Percentiles rank a stretch among this genome's conserved stretches.
Evolutionary conservation across 2,329 filamentous ascomycete species (phyloP).

Genomic region (Colletotrichum spinosum): DNA sequence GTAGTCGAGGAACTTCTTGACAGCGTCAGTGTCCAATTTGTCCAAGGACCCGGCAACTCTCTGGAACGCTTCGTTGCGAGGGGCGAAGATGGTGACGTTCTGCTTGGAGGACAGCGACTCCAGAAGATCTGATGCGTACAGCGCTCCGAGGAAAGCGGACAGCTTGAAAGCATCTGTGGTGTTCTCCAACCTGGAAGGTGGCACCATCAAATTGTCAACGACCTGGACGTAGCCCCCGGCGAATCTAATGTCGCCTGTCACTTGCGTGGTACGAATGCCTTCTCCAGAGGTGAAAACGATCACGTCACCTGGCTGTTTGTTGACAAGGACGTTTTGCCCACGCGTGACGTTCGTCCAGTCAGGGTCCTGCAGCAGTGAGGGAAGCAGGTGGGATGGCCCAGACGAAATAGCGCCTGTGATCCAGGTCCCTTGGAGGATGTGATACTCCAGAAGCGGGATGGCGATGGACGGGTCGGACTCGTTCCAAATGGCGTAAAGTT

Average conservation of each 20-base stretch:
- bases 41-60: slow-evolving; percentile 56
- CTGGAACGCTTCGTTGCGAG: slow-evolving; percentile 63
- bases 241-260: slow-evolving; percentile 58
- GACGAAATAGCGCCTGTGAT: slow-evolving; percentile 49
- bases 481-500: slow-evolving; percentile 59
- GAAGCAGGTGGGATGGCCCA: slow-evolving; percentile 52
- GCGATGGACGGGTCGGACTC: slow-evolving; percentile 57
- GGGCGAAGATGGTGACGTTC: slow-evolving; percentile 67
- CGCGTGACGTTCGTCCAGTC: slow-evolving; percentile 61
- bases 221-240: slow-evolving; percentile 63
- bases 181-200: slow-evolving; percentile 53
- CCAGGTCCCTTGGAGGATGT: slow-evolving; percentile 67
- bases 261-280: slow-evolving; percentile 56
- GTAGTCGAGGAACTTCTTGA: slow-evolving; percentile 63
- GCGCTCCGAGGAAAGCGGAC: slow-evolving; percentile 54
- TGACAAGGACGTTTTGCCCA: slow-evolving; percentile 61
- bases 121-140: slow-evolving; percentile 51
- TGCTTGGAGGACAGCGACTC: slow-evolving; percentile 54
- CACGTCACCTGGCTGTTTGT: slow-evolving; percentile 54
- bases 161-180: slow-evolving; percentile 51
- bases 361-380: slow-evolving; percentile 56
- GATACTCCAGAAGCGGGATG: slow-evolving; percentile 68
- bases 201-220: slow-evolving; percentile 63
- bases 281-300: slow-evolving; percentile 54
- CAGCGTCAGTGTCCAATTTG: slow-evolving; percentile 52